Evolutionary conservation across 2,329 filamentous ascomycete species (phyloP).

Genomic region (Orbilia ellipsospora): DNA sequence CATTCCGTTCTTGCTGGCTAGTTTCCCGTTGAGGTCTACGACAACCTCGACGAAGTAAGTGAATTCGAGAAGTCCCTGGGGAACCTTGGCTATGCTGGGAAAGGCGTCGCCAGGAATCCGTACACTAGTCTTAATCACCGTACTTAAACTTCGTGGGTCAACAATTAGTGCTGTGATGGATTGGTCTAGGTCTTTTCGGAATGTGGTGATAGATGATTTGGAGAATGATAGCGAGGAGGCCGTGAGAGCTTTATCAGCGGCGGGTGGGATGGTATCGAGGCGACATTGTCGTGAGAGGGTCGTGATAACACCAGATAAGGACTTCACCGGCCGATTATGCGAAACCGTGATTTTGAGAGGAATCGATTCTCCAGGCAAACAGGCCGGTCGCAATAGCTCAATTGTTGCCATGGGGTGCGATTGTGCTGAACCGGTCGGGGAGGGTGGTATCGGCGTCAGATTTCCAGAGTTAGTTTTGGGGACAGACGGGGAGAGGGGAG

Average conservation of each 20-base stretch:
- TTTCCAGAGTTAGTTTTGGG: constrained; percentile 62
- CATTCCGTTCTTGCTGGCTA: constrained; percentile 64
- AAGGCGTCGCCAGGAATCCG: constrained; percentile 90
- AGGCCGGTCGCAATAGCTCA: constrained; percentile 83
- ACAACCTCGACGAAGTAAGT: constrained; percentile 94
- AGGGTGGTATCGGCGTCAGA: constrained; percentile 40
- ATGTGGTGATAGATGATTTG: constrained; percentile 83
- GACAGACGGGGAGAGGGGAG: constrained; percentile 70
- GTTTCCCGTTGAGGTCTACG: constrained; percentile 87
- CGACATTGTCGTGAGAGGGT: constrained; percentile 91
- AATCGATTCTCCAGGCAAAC: constrained; percentile 83
- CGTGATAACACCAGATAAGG: constrained; percentile 89
- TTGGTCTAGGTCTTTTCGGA: constrained; percentile 93
- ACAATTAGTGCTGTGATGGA: constrained; percentile 88
- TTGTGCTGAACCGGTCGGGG: constrained; percentile 47
- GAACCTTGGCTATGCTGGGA: constrained; percentile 88
- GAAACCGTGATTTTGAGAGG: constrained; percentile 83
- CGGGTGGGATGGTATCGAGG: constrained; percentile 79
- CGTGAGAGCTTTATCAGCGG: constrained; percentile 68
- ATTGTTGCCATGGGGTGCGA: constrained; percentile 77
- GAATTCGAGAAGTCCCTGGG: constrained; percentile 94
- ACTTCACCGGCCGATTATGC: constrained; percentile 89
- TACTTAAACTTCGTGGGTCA: constrained; percentile 79
- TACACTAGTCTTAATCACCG: constrained; percentile 83
- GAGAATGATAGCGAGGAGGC: constrained; percentile 83